Evolutionary conservation across 169 alveolate species (phyloP).

Genomic region (Ichthyophthirius multifiliis): DNA sequence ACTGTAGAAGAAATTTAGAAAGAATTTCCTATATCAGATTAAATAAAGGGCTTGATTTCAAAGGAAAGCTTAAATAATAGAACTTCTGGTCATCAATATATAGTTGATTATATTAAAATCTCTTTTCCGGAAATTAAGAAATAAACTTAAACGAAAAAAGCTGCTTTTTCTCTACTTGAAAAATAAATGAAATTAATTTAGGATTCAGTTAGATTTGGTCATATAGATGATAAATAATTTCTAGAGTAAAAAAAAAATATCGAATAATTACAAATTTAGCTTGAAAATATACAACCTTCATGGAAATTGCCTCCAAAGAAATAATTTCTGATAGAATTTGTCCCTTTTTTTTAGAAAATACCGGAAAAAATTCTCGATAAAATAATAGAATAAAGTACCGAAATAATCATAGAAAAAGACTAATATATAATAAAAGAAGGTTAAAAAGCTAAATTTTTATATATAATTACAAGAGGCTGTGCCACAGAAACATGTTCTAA

Average conservation of each 20-base stretch:
- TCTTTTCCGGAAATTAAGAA: conserved; percentile 29
- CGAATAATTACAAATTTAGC: background rate
- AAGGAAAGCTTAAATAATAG: conserved; percentile 20
- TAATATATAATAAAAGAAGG: conserved; percentile 29
- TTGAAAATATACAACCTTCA: background rate
- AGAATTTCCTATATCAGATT: too few relatives aligned
- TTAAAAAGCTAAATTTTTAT: conserved; percentile 27
- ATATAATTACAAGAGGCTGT: conserved; percentile 37
- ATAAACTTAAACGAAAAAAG: conserved; percentile 28
- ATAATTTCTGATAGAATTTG: background rate
- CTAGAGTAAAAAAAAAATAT: background rate
- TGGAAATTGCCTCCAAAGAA: conserved; percentile 10
- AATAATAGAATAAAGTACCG: background rate
- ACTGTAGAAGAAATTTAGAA: background rate
- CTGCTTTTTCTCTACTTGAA: conserved; percentile 21
- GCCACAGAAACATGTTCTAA: conserved; percentile 20
- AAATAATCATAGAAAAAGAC: conserved; percentile 32
- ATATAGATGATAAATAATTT: conserved; percentile 3
- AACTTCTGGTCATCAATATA: conserved; percentile 14
- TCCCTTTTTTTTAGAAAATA: background rate
- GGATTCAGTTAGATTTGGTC: background rate
- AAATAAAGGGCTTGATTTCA: background rate
- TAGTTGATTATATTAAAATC: conserved; percentile 16
- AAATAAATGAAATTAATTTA: background rate
- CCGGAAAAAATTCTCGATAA: background rate